These are phyloP conservation scores for Moesziomyces globuligerus DNA, from an alignment of 1,284 basidiomycete genomes.

Conservation along the genomic window DNA sequence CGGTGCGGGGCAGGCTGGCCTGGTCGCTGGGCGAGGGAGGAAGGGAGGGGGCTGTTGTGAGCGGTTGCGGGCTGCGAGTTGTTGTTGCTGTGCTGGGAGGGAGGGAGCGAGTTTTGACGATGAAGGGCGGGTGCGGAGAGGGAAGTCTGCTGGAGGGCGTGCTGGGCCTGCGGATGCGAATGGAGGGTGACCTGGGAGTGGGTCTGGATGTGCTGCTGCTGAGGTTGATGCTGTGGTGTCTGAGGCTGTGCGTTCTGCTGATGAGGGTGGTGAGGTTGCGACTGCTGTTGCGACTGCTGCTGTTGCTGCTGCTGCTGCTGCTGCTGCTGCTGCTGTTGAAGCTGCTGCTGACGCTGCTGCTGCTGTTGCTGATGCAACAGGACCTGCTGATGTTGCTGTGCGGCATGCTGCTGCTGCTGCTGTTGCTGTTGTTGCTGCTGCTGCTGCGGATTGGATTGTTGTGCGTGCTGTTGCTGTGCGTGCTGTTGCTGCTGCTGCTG, in stretches of 20 bases:
- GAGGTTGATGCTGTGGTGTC: constrained; percentile 16
- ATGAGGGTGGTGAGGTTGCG: constrained; percentile 13
- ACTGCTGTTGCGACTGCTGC: constrained; percentile 20
- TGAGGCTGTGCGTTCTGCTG: constrained; percentile 20
- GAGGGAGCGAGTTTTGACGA: constrained; percentile 17
- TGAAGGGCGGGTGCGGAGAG: constrained; percentile 9
- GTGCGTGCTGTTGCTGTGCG: too few species aligned
- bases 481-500: constrained; percentile 8
- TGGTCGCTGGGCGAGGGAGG: constrained; percentile 19
- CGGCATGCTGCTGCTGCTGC: constrained; percentile 23
- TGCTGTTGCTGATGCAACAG: constrained; percentile 1
- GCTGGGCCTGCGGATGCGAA: constrained; percentile 32
- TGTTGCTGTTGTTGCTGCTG: constrained; percentile 32
- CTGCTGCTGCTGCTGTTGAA: neutral
- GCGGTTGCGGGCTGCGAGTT: constrained; percentile 30
- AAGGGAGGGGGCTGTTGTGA: constrained; percentile 33
- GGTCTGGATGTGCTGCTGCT: constrained; percentile 13
- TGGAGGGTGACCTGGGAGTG: constrained; percentile 29
- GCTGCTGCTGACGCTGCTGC: neutral
- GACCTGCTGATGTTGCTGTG: constrained; percentile 13
- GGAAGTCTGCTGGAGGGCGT: constrained; percentile 6
- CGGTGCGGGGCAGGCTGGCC: constrained; percentile 28
- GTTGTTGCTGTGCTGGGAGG: constrained; percentile 12
- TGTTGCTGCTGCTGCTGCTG: constrained; percentile 10
- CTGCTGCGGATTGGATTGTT: constrained; percentile 17